Base-by-base conservation (phyloP, 192 early-diverging fungal species). In the Coemansia sp. region DNA sequence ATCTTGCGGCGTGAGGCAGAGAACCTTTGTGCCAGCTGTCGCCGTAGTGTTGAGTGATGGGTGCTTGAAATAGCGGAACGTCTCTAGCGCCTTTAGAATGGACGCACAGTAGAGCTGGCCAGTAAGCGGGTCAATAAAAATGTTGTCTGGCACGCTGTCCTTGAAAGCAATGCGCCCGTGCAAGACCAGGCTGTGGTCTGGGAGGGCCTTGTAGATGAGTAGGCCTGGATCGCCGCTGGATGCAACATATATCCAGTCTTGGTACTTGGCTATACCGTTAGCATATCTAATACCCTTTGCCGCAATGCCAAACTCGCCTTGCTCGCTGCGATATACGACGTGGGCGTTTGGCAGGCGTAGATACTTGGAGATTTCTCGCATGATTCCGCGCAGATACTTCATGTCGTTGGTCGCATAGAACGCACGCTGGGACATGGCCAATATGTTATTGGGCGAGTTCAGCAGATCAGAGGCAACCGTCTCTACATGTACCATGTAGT, bases 371-470 rank as follows among this genome's bases (percentile, higher is more conserved):
- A 81, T 13, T 7, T 60, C 61, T 10, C 76, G 73, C 80, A 70
- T 74, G 6, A 41, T n/a, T 6, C 80, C 73, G 0, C 66, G 41
- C 2, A 11, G 22, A 43, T 83, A 76, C 38, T 61, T 72, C 71
- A 79, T 75, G 62, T 90, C 89, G 70, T 90, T 90, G 38, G 86
- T 87, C 3, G 86, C 84, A 63, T 90, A 90, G 42, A 90, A 90
- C 12, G 80, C 73, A n/a, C 80, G 76, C 40, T 76, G 73, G 9
- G 88, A 88, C 55, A 85, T 51, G 6, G 88, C 86, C 7, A 85
- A 65, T 44, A 90, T 75, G 46, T 87, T 85, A 63, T 90, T 90
- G 7, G 89, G 87, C 33, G 86, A 85, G 12, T n/a, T 42, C 13
- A 90, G 85, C 13, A 90, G 68, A 1, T 77, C 75, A 18, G 87